Conservation (phyloP, 228 moss, liverwort and hornwort species). For the Sphagnum fallax region DNA sequence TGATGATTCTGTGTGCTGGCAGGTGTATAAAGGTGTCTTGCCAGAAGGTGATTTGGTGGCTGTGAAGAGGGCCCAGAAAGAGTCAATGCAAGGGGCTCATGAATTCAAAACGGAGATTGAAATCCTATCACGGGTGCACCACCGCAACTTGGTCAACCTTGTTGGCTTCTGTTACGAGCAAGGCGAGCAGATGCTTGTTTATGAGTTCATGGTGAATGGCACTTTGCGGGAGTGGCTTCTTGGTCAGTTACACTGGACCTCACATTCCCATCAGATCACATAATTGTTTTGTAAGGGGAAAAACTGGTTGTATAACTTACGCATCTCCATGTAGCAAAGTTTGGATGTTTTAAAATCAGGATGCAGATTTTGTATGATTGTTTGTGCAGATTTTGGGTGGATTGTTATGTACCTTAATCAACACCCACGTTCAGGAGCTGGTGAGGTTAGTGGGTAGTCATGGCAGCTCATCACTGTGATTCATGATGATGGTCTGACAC, state of each 20-base stretch:
- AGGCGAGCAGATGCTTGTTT: constrained; percentile 87
- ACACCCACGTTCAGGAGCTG: too few species aligned
- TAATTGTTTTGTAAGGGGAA: too few species aligned
- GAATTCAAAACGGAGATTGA: constrained; percentile 98
- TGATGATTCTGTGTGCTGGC: neutral
- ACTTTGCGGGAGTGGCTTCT: constrained; percentile 76
- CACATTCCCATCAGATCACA: neutral
- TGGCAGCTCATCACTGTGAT: too few species aligned
- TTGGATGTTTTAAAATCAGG: neutral
- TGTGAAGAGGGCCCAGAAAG: constrained; percentile 76
- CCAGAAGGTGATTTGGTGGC: constrained; percentile 59
- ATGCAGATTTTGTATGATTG: neutral
- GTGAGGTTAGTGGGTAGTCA: too few species aligned
- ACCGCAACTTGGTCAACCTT: constrained; percentile 68
- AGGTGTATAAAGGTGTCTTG: constrained; percentile 71
- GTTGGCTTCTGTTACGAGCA: constrained; percentile 92
- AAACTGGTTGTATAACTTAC: too few species aligned
- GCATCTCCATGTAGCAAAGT: too few species aligned
- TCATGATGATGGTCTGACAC: too few species aligned
- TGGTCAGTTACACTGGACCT: constrained; percentile 38
- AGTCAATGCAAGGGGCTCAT: constrained; percentile 69
- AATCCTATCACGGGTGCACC: constrained; percentile 81
- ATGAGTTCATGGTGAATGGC: constrained; percentile 89
- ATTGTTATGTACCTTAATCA: too few species aligned
- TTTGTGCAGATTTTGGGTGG: neutral